Evolutionary conservation across 2,329 filamentous ascomycete species (phyloP), one percentile per base, ranked within the genome.

Genomic region (Aspergillus sp.): DNA sequence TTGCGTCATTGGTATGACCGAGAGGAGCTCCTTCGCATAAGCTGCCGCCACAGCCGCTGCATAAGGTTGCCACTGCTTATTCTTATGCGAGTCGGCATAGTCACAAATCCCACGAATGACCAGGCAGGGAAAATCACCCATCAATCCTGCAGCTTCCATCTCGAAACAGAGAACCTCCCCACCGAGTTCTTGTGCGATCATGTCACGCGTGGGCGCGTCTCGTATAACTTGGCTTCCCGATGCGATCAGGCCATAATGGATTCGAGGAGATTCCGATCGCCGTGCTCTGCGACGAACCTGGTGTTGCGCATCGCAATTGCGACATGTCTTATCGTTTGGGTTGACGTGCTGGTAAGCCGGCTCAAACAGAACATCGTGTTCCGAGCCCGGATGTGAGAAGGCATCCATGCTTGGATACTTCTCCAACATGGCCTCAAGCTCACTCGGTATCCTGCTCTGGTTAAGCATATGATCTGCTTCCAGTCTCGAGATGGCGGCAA

Each of bases 81-180:
- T 43, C 23, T 52, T 58, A 25, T 52, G 55, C 9, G 47, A 58
- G 30, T 57, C 55, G 4, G 47, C 19, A n/a, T 58, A 58, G 23
- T 58, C 55, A 13, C 34, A 52, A 13, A 58, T 52, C 3, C 48
- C 55, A 2, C 55, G 31, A n/a, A 59, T 53, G 4, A 48, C 19
- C 11, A 53, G 17, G 13, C 49, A 59, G 2, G 49, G 47, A 41
- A 52, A 53, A 13, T 49, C 34, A 17, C 52, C 41, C 56, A 50
- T 57, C 6, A 57, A 30, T 30, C 55, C 47, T 11, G 31, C 48
- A 3, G 56, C 48, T 11, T 59, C 56, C 56, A 47, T 47, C 25
- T 59, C 56, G 28, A 59, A 59, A 41, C 56, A 59, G 8, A 59
- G 49, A 15, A 59, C 25, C 15, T 19, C 25, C 9, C n/a, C 30